phyloP scores from a whole-genome alignment of 2,329 filamentous ascomycete genomes.

The Penicillium sp. region DNA sequence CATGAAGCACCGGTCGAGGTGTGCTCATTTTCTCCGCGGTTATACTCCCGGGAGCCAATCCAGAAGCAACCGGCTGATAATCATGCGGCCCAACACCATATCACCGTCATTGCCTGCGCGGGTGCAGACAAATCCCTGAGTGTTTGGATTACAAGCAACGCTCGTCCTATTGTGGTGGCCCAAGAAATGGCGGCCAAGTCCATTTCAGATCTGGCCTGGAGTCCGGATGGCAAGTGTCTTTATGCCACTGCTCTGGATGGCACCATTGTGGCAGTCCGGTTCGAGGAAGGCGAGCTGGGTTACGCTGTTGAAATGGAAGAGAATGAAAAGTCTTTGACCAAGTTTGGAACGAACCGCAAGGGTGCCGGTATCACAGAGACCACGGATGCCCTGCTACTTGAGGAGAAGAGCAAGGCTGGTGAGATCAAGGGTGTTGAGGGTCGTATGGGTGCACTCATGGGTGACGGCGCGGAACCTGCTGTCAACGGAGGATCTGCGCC shows the following conservation, averaged over 20 bases:
- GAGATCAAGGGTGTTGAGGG: constrained; percentile 89
- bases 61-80: constrained; percentile 49
- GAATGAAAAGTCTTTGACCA: constrained; percentile 89
- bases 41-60: constrained; percentile 74
- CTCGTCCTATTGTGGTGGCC: constrained; percentile 83
- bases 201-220: constrained; percentile 92
- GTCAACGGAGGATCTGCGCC: constrained; percentile 49
- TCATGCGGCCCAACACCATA: constrained; percentile 51
- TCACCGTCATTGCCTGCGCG: constrained; percentile 94
- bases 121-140: constrained; percentile 96
- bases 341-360: constrained; percentile 85
- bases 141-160: constrained; percentile 96
- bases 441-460: constrained; percentile 98
- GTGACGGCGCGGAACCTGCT: constrained; percentile 65
- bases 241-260: constrained; percentile 89
- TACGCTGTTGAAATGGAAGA: constrained; percentile 84
- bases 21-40: constrained; percentile 89
- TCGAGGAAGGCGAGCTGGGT: constrained; percentile 84
- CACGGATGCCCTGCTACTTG: constrained; percentile 80
- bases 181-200: constrained; percentile 89
- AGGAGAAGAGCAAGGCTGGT: constrained; percentile 88
- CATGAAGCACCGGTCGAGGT: constrained; percentile 97
- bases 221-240: constrained; percentile 82
- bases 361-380: constrained; percentile 91
- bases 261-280: constrained; percentile 77